Conservation (phyloP, 2,329 filamentous ascomycete species). For the Tothia fuscella region DNA sequence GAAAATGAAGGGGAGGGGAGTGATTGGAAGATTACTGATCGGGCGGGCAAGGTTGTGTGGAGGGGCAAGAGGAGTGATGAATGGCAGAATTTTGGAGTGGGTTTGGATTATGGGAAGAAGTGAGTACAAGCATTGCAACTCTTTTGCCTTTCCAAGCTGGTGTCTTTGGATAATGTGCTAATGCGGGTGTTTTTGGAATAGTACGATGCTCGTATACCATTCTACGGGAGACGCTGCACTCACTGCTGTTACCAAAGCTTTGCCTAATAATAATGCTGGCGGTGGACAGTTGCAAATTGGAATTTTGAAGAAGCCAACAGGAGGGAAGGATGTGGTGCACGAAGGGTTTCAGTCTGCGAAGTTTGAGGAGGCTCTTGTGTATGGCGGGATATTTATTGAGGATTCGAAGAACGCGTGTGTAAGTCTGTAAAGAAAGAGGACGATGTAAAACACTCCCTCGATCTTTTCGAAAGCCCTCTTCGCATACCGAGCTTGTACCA, state of each 20-base stretch:
- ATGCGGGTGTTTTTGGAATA: too few species aligned
- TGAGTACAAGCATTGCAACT: too few species aligned
- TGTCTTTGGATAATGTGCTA: too few species aligned
- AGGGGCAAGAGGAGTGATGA: neutral
- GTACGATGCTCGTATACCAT: slow-evolving; percentile 46
- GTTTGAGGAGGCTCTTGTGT: slow-evolving; percentile 28
- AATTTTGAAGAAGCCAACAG: slow-evolving; percentile 48
- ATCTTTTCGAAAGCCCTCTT: too few species aligned
- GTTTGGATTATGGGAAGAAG: neutral
- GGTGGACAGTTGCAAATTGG: slow-evolving; percentile 52
- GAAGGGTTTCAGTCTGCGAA: slow-evolving; percentile 23
- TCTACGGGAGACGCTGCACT: slow-evolving; percentile 37
- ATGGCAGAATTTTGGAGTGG: slow-evolving; percentile 1
- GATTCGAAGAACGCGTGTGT: slow-evolving; percentile 24
- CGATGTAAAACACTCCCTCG: too few species aligned
- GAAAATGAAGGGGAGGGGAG: neutral
- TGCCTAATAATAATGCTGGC: slow-evolving; percentile 41
- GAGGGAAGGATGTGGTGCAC: slow-evolving; percentile 24
- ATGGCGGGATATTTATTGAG: slow-evolving; percentile 28
- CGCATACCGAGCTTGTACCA: too few species aligned
- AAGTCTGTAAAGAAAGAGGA: too few species aligned
- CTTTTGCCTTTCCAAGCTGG: too few species aligned
- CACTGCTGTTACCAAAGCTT: slow-evolving; percentile 32
- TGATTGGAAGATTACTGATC: neutral
- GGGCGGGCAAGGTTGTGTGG: neutral